Base-by-base conservation (phyloP, 176 grass and related monocot genomes). In the Oryza officinalis region DNA sequence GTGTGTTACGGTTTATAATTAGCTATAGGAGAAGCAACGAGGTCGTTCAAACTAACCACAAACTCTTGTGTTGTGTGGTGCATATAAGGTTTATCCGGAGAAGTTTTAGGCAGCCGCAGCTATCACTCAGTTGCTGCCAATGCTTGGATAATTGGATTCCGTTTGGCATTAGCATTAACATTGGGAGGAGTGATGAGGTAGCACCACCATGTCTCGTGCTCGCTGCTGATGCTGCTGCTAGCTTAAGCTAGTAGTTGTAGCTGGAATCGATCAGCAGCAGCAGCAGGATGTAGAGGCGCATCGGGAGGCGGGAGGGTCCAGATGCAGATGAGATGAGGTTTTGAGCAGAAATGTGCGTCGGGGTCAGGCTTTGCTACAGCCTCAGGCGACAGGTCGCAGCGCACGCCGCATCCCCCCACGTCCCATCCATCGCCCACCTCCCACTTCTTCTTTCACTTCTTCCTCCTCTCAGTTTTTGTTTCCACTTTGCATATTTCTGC, bases 321-420 rank as follows among this genome's bases (percentile, higher is more conserved):
- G 4, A 35, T 35, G 33, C 33, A 35, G 37, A 38, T 38, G 37
- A 38, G 8, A 38, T 38, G 37, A 38, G 37, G 37, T 1, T 38
- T 38, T 8, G 35, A 38, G 20, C 32, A 77, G 68, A 45, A 10
- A 32, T 83, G 69, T 63, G 80, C 38, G 75, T 49, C 38, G 76
- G 1, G 67, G 52, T 72, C 84, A 45, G 84, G 76, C 77, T 78
- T 78, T 85, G 80, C 80, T 64, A 52, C 71, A 43, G 59, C 37
- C 68, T 14, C 76, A 15, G 84, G 76, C 45, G 64, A 75, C 72
- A 75, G 77, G 45, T 33, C 32, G 37, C 66, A 69, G 83, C 75
- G 74, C 83, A 85, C 75, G 83, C 83, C 52, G 35, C 76, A 57
- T 61, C 20, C 8, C 54, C 54, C 35, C 32, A 33, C 32, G 57